Evolutionary conservation across 257 asterid species (phyloP).

Genomic region (Salvia hispanica): DNA sequence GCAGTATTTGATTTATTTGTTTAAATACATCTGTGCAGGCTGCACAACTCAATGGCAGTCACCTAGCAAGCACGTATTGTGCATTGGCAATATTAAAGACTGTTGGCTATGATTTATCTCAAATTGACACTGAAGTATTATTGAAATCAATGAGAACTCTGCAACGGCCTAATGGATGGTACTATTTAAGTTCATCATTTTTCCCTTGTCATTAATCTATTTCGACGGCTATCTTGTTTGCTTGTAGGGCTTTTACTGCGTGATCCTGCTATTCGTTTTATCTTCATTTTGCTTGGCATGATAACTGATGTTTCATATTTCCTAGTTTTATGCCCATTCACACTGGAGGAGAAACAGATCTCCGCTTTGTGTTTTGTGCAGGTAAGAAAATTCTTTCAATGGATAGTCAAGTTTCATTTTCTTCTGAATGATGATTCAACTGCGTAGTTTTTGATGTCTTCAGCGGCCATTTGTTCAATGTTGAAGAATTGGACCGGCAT

Average conservation of each 20-base stretch:
- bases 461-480: conserved; percentile 87
- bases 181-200: conserved; percentile 22
- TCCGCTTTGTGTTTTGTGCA: conserved; percentile 93
- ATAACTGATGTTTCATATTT: conserved; percentile 9
- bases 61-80: conserved; percentile 92
- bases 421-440: conserved; percentile 22
- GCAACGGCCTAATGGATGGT: conserved; percentile 94
- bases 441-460: conserved; percentile 28
- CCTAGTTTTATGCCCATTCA: conserved; percentile 92
- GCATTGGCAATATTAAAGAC: conserved; percentile 83
- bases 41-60: conserved; percentile 53
- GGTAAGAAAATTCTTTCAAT: conserved; percentile 45
- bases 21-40: conserved; percentile 46
- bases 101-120: conserved; percentile 76
- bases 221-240: conserved; percentile 1
- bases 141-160: conserved; percentile 84
- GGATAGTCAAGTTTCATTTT: conserved; percentile 27
- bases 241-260: background rate
- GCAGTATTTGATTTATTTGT: conserved; percentile 20
- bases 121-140: conserved; percentile 51
- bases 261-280: conserved; percentile 9
- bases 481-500: conserved; percentile 91
- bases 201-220: conserved; percentile 8
- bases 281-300: background rate
- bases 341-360: conserved; percentile 93